A percentile compares a stretch with the other conserved stretches of the same genome.
phyloP scores from a whole-genome alignment of 306 rosid species.

The Parietaria judaica region DNA sequence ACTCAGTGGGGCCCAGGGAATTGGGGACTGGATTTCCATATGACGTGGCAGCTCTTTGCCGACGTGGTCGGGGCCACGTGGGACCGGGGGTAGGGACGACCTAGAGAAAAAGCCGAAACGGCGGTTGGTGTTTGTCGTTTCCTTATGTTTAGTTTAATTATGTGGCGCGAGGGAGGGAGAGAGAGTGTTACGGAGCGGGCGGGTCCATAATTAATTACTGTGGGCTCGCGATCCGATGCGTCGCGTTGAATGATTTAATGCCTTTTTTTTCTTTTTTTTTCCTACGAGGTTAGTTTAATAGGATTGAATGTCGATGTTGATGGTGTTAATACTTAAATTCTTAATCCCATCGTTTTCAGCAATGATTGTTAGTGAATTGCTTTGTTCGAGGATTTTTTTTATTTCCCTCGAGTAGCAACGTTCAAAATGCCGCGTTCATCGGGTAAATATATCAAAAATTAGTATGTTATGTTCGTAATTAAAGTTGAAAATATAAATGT shows the following conservation, averaged over 20 bases:
- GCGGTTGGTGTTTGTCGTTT: conserved; percentile 26
- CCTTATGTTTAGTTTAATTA: no score
- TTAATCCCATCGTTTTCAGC: conserved; percentile 14
- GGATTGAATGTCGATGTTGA: not conserved
- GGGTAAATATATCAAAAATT: no score
- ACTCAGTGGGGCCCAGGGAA: conserved; percentile 32
- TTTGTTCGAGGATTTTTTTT: no score
- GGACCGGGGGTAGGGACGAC: conserved; percentile 6
- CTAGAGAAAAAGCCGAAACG: conserved; percentile 32
- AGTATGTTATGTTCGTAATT: no score
- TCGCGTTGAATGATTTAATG: not conserved
- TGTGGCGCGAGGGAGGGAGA: not conserved
- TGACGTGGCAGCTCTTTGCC: conserved; percentile 7
- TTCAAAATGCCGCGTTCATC: no score
- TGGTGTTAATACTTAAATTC: no score
- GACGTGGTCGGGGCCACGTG: conserved; percentile 4
- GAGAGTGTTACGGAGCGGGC: conserved; percentile 3
- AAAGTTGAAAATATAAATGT: no score
- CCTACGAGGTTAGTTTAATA: not conserved
- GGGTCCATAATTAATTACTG: conserved; percentile 6
- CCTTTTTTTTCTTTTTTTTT: no score
- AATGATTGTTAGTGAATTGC: conserved; percentile 1
- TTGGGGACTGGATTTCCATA: no score
- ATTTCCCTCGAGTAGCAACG: no score
- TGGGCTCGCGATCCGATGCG: conserved; percentile 14